Conservation (phyloP, 257 asterid species). For the Ocimum tenuiflorum region DNA sequence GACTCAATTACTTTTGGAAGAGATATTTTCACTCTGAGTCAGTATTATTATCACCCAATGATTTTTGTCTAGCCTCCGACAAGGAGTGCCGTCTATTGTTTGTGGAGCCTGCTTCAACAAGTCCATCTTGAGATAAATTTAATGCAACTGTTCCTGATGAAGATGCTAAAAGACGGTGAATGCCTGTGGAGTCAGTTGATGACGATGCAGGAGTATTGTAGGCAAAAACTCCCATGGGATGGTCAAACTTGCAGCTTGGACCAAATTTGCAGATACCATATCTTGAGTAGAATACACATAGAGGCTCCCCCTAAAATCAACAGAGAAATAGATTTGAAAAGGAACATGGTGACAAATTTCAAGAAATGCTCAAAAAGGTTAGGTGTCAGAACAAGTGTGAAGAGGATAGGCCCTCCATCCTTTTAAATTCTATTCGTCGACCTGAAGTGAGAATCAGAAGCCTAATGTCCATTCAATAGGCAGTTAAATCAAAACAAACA, state of each 20-base stretch:
- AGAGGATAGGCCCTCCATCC: neutral
- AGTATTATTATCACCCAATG: slow-evolving; percentile 67
- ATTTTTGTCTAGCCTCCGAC: slow-evolving; percentile 45
- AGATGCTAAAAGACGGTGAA: slow-evolving; percentile 56
- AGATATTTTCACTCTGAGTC: slow-evolving; percentile 64
- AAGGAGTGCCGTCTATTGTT: slow-evolving; percentile 55
- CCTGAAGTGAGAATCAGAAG: slow-evolving; percentile 3
- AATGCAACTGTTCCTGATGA: slow-evolving; percentile 63
- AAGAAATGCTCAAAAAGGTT: slow-evolving; percentile 5
- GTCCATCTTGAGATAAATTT: slow-evolving; percentile 55
- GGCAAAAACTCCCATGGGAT: slow-evolving; percentile 76
- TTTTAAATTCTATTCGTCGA: neutral
- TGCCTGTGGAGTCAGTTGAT: slow-evolving; percentile 50
- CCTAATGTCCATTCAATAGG: neutral
- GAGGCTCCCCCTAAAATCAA: slow-evolving; percentile 72
- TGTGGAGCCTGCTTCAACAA: slow-evolving; percentile 50
- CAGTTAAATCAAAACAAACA: neutral
- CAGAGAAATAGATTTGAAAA: slow-evolving; percentile 16
- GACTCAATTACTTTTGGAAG: slow-evolving; percentile 32
- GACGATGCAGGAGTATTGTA: slow-evolving; percentile 55
- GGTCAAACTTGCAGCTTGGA: slow-evolving; percentile 98
- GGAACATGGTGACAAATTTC: slow-evolving; percentile 5
- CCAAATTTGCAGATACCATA: slow-evolving; percentile 98
- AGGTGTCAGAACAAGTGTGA: neutral
- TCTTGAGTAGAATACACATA: slow-evolving; percentile 66